Evolutionary conservation across 495 filamentous ascomycete species (phyloP).

Genomic region (Penicillium lagena): DNA sequence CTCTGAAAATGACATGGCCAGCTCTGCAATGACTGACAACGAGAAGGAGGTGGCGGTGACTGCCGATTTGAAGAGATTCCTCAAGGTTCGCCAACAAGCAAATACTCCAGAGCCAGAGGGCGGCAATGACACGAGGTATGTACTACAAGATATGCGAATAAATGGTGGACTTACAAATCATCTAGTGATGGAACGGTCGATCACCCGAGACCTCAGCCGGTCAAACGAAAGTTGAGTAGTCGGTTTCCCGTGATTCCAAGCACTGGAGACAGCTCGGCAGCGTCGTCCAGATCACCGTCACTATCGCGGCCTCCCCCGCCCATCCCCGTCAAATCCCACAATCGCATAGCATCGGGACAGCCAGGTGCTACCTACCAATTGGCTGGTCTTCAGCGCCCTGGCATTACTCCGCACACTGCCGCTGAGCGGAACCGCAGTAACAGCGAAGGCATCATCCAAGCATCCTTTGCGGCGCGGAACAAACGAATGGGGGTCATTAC

Average conservation of each 20-base stretch:
- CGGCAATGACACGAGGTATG: slow-evolving; percentile 60
- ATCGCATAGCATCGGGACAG: slow-evolving; percentile 67
- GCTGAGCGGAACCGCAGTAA: slow-evolving; percentile 87
- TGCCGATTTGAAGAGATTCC: slow-evolving; percentile 66
- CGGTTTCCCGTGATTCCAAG: slow-evolving; percentile 80
- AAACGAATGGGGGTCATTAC: slow-evolving; percentile 84
- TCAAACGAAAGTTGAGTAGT: slow-evolving; percentile 66
- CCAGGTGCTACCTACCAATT: slow-evolving; percentile 50
- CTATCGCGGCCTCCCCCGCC: slow-evolving; percentile 56
- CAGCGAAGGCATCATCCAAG: slow-evolving; percentile 72
- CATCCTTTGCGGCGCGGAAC: slow-evolving; percentile 46
- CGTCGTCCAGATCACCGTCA: slow-evolving; percentile 56
- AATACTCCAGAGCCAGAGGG: slow-evolving; percentile 54
- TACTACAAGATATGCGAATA: background rate
- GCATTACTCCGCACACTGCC: slow-evolving; percentile 55
- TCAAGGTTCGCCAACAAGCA: slow-evolving; percentile 54
- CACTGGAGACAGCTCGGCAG: slow-evolving; percentile 38
- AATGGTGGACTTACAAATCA: background rate
- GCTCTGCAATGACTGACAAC: slow-evolving; percentile 42
- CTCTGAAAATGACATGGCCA: slow-evolving; percentile 35
- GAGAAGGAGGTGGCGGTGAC: slow-evolving; percentile 65
- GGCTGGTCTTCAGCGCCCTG: slow-evolving; percentile 56
- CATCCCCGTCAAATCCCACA: slow-evolving; percentile 70
- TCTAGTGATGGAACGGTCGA: slow-evolving; percentile 50
- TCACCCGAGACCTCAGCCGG: slow-evolving; percentile 68